Evolutionary conservation across 2,329 filamentous ascomycete genomes (phyloP).

Genomic region (Hypoxylon sp.): DNA sequence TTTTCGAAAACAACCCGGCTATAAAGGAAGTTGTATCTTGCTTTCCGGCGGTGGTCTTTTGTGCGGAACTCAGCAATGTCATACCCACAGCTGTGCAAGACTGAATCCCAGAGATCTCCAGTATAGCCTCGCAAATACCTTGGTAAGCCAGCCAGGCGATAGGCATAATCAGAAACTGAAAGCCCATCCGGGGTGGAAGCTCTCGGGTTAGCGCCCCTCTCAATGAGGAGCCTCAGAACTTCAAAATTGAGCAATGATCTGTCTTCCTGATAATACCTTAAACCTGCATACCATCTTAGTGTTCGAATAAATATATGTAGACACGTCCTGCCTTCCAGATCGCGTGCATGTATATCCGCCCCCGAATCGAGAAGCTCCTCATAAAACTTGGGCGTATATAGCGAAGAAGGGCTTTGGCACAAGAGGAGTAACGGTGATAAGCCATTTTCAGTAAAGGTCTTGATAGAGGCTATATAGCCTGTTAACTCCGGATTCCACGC

Average conservation of each 20-base stretch:
- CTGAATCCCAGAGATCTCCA: conserved; percentile 1
- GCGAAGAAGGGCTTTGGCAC: too few species aligned
- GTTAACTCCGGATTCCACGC: background rate
- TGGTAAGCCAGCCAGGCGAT: background rate
- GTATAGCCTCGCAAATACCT: background rate
- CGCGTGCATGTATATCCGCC: background rate
- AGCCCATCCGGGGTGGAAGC: background rate
- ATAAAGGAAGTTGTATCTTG: background rate
- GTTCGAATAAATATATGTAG: background rate
- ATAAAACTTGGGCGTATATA: too few species aligned
- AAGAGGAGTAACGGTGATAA: background rate
- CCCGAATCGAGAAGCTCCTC: background rate
- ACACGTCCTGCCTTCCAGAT: background rate
- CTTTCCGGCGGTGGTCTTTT: background rate
- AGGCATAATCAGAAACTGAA: background rate
- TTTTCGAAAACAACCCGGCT: background rate
- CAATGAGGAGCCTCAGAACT: background rate
- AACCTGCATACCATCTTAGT: background rate
- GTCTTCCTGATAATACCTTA: too few species aligned
- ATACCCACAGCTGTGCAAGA: background rate
- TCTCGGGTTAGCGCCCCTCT: background rate
- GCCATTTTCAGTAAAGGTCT: background rate
- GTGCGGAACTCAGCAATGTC: background rate
- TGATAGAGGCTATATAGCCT: background rate
- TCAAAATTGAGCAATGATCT: too few species aligned